Base-by-base conservation (phyloP, 2,329 filamentous ascomycete genomes). In the Aspergillus hiratsukae region DNA sequence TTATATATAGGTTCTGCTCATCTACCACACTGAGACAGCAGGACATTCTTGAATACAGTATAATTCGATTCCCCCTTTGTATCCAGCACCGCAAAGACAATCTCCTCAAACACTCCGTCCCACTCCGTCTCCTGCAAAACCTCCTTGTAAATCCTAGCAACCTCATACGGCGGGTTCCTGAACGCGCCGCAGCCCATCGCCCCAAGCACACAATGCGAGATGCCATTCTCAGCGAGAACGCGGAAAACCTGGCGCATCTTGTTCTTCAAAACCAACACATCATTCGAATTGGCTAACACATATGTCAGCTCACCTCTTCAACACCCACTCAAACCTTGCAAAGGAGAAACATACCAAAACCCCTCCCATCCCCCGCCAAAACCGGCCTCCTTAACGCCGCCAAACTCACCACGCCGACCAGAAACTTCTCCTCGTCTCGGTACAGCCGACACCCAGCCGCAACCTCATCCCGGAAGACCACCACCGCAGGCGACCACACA, bases 131-230 rank as follows among this genome's bases (percentile, higher is more conserved):
- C 83, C 21, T 63, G 54, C 53, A 87, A 69, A 31, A 87, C 83
- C 66, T 84, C 80, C 48, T 75, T 66, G 76, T 84, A 88, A 60
- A 83, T 84, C 31, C 68, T 56, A 2, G 81, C 84, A 19, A 87
- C 80, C 58, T 84, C 81, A 41, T 71, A 69, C 0, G 76, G 76
- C 9, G 85, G 85, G 64, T 87, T 86, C 0, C 64, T 64, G 64
- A 85, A 87, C 1, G 81, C 84, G 3, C 85, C 86, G 61, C 85
- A 88, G 0, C 85, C 86, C 54, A 88, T 65, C 0, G 86, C 85
- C 0, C 85, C 85, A 1, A 88, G 74, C 1, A 88, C 82, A 1
- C 56, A 59, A 37, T 59, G 53, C 11, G 56, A 53, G 4, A 54
- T 40, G 1, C 76, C 75, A 23, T 78, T 69, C 0, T 61, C 61